Conservation (phyloP, 805 yeast species). For the Kodamaea kaohsiungensis region DNA sequence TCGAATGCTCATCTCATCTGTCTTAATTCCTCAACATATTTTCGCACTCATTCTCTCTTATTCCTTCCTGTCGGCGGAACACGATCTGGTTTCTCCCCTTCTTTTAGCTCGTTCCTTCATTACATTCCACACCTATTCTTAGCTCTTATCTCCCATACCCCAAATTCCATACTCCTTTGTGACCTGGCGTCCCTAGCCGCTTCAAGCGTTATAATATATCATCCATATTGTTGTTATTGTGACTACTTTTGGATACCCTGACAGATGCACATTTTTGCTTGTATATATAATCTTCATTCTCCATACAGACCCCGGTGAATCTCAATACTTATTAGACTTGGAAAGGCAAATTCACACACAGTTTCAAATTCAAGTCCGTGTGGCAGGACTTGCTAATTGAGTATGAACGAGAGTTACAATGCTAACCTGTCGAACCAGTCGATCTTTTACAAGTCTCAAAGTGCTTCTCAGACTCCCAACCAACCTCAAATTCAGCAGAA, state of each 20-base stretch:
- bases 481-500: background rate
- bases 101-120: background rate
- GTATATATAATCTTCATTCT: background rate
- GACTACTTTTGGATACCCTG: background rate
- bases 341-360: background rate
- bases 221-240: constrained; percentile 1
- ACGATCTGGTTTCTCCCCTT: background rate
- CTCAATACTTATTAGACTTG: background rate
- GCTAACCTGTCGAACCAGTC: constrained; percentile 7
- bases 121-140: background rate
- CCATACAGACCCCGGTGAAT: background rate
- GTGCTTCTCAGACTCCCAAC: background rate
- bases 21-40: background rate
- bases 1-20: background rate
- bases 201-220: background rate
- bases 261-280: background rate
- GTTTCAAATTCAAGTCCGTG: background rate
- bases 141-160: background rate
- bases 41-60: background rate
- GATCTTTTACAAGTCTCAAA: constrained; percentile 4
- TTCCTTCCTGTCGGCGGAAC: background rate
- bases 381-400: constrained; percentile 4
- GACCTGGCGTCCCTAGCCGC: background rate
- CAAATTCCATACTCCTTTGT: background rate
- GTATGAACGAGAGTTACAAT: constrained; percentile 10